Conservation (phyloP, 208 protist genomes). For the Lotmaria passim region DNA sequence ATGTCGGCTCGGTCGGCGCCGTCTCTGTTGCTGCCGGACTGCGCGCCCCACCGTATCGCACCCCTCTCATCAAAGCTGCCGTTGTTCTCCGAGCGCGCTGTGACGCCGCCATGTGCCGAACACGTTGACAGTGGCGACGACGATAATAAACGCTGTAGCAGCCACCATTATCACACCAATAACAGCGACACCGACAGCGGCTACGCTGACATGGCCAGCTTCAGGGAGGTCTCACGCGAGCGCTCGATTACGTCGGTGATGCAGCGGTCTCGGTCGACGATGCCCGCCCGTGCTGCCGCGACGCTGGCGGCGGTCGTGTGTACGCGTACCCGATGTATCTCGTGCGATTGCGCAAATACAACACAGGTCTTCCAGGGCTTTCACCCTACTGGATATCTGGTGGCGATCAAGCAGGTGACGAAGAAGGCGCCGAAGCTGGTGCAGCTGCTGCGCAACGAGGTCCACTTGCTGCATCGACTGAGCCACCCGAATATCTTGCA, state of each 20-base stretch:
- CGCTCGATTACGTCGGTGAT: constrained; percentile 26
- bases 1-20: constrained; percentile 1
- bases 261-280: constrained; percentile 26
- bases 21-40: constrained; percentile 12
- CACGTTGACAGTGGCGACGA: neutral
- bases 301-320: constrained; percentile 18
- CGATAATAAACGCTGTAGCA: neutral
- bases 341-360: neutral
- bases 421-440: constrained; percentile 29
- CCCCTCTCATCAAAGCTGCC: constrained; percentile 3
- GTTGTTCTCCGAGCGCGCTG: constrained; percentile 8
- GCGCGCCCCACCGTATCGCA: neutral
- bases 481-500: constrained; percentile 75
- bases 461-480: constrained; percentile 50
- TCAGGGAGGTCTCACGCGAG: constrained; percentile 20
- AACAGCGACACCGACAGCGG: neutral
- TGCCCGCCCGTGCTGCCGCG: constrained; percentile 11
- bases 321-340: constrained; percentile 25
- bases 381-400: constrained; percentile 48
- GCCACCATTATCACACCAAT: neutral
- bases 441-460: constrained; percentile 50
- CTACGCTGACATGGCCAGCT: neutral
- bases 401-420: constrained; percentile 61
- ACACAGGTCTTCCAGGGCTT: constrained; percentile 31
- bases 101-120: neutral